Conservation (phyloP, 176 grass and related monocot species). For the Elymus sibiricus region DNA sequence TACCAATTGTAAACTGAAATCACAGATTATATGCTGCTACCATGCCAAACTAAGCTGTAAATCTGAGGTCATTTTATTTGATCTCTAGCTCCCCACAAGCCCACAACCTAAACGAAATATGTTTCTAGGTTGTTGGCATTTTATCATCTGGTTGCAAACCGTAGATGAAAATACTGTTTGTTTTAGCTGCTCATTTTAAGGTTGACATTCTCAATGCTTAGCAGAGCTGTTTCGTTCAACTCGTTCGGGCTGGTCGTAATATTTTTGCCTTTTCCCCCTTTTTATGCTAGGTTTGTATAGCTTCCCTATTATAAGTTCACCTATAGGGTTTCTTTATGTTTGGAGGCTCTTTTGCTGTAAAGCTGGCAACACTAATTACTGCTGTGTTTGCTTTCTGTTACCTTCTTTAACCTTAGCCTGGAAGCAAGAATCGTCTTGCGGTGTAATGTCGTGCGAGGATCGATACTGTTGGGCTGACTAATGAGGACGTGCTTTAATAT, state of each 20-base stretch:
- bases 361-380: background rate
- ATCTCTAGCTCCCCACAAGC: background rate
- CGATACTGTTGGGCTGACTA: constrained; percentile 23
- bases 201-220: background rate
- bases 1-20: background rate
- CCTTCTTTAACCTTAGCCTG: constrained; percentile 1
- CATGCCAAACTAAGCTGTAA: constrained; percentile 3
- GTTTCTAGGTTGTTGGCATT: background rate
- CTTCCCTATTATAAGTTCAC: constrained; percentile 8
- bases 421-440: background rate
- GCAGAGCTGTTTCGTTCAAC: constrained; percentile 9
- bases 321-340: background rate
- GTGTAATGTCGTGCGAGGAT: background rate
- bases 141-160: background rate
- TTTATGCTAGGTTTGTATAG: constrained; percentile 3
- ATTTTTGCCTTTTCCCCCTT: background rate
- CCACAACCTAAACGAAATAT: constrained; percentile 12
- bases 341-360: background rate
- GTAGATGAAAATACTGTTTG: background rate
- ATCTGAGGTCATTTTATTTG: background rate
- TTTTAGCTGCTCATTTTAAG: constrained; percentile 4
- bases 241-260: background rate
- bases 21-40: background rate
- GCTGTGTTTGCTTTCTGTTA: constrained; percentile 3
- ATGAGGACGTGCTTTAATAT: constrained; percentile 13